Evolutionary conservation across 495 filamentous ascomycete genomes (phyloP).

Genomic region (Delitschia confertaspora): DNA sequence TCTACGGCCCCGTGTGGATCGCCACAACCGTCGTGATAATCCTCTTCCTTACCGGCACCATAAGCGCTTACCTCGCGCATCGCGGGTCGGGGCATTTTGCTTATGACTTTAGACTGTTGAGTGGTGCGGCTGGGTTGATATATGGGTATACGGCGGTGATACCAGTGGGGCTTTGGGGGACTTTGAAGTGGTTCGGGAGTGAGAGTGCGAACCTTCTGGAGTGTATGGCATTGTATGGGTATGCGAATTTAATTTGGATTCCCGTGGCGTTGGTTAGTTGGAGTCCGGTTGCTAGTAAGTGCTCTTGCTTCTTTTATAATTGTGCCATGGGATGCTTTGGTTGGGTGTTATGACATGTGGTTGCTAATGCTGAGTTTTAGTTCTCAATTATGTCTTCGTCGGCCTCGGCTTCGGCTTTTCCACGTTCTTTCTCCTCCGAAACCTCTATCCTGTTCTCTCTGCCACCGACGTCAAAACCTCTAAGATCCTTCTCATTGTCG

Average conservation of each 20-base stretch:
- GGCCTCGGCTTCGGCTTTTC: constrained; percentile 79
- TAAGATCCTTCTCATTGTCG: constrained; percentile 74
- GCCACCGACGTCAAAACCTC: constrained; percentile 87
- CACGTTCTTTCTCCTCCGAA: constrained; percentile 79
- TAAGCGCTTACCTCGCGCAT: constrained; percentile 73
- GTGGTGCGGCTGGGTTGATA: constrained; percentile 69
- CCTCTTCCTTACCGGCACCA: constrained; percentile 87
- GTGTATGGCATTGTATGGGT: constrained; percentile 90
- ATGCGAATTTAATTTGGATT: constrained; percentile 93
- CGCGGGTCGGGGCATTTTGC: constrained; percentile 54
- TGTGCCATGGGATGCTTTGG: too few species aligned
- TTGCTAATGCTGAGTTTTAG: constrained; percentile 12
- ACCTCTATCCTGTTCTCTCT: constrained; percentile 86
- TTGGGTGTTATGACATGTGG: too few species aligned
- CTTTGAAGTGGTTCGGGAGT: constrained; percentile 85
- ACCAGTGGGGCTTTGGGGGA: constrained; percentile 76
- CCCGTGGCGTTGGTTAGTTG: constrained; percentile 85
- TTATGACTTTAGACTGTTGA: constrained; percentile 83
- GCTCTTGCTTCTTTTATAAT: background rate
- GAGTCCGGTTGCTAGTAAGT: constrained; percentile 58
- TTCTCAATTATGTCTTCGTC: constrained; percentile 91
- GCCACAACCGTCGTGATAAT: constrained; percentile 95
- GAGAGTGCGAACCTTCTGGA: constrained; percentile 84
- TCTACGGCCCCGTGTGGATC: constrained; percentile 97
- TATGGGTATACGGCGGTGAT: constrained; percentile 89